Percentiles rank a stretch among this genome's conserved stretches.
These are phyloP conservation scores for Eutypella sp. DNA, from an alignment of 2,329 filamentous ascomycete genomes.

Conservation along the genomic window DNA sequence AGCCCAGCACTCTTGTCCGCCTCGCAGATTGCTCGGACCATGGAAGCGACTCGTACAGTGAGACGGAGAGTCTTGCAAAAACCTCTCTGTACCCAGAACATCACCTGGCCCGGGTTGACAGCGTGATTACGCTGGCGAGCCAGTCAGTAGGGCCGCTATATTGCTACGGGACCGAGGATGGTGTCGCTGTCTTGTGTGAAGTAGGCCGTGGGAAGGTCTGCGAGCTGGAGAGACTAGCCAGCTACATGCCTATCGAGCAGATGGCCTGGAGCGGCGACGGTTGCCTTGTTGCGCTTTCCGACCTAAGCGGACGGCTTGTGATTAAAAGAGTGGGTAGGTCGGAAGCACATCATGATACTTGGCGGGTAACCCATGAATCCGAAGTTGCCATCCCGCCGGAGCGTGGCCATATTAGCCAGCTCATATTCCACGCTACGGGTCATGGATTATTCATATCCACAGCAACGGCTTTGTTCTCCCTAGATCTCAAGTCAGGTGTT, in stretches of 20 bases:
- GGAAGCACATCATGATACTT: neutral
- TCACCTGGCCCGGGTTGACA: neutral
- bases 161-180: neutral
- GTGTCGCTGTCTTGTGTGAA: neutral
- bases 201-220: neutral
- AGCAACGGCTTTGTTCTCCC: neutral
- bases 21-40: neutral
- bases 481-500: neutral
- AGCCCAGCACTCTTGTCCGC: neutral
- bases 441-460: neutral
- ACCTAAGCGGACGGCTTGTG: too few species aligned
- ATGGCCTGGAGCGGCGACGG: neutral
- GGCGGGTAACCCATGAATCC: neutral
- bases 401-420: neutral
- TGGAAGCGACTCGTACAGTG: neutral
- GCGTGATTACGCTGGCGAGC: neutral
- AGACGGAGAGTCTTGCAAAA: neutral
- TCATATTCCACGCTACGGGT: neutral
- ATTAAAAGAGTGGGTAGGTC: neutral
- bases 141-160: neutral
- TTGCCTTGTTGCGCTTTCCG: neutral
- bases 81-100: neutral
- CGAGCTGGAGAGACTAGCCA: neutral
- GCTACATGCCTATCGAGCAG: neutral
- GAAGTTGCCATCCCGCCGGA: neutral